Evolutionary conservation across 331 rosid species (phyloP).

Genomic region (Stylosanthes scabra): DNA sequence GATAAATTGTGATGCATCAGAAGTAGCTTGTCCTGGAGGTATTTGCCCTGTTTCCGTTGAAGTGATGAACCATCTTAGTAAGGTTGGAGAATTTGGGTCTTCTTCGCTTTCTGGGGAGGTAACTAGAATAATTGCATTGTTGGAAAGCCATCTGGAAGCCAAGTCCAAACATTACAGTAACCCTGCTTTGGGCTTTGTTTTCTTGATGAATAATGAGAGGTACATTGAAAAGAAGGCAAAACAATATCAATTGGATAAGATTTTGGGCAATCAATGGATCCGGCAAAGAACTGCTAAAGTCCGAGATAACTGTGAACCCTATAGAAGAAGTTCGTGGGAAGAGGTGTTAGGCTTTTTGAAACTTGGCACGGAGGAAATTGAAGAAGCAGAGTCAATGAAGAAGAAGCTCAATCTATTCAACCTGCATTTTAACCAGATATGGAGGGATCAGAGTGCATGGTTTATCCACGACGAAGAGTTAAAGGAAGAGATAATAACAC

Average conservation of each 20-base stretch:
- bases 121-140: conserved; percentile 58
- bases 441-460: neutral
- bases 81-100: conserved; percentile 33
- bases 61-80: conserved; percentile 51
- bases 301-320: conserved; percentile 47
- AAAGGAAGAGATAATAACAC: neutral
- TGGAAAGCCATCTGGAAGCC: conserved; percentile 57
- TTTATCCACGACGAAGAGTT: neutral
- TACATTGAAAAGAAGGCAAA: conserved; percentile 49
- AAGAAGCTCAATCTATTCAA: neutral
- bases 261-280: conserved; percentile 68
- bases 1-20: neutral
- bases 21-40: neutral
- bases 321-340: conserved; percentile 63
- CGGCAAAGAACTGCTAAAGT: conserved; percentile 41
- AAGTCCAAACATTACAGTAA: conserved; percentile 62
- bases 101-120: conserved; percentile 62
- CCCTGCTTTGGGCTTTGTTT: conserved; percentile 52
- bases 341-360: conserved; percentile 54
- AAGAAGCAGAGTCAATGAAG: conserved; percentile 43
- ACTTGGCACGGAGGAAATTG: conserved; percentile 24
- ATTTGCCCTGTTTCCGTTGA: neutral
- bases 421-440: neutral
- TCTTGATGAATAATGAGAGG: conserved; percentile 69
- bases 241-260: neutral